Conservation (phyloP, 23 red algal species). For the Chondrus crispus region DNA sequence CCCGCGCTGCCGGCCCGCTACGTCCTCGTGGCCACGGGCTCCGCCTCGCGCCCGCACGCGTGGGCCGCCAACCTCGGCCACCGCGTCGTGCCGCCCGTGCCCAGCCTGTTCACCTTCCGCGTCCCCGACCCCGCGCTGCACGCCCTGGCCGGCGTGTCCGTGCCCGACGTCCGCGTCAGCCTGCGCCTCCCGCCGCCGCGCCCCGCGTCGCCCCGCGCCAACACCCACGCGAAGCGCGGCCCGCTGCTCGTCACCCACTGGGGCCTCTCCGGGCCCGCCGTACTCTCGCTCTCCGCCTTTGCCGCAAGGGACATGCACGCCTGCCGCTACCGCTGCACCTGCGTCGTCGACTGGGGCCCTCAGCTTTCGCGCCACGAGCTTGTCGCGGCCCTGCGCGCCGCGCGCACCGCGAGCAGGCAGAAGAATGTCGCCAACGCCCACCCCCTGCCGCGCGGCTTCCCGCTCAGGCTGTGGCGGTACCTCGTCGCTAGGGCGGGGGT, state of each 20-base stretch:
- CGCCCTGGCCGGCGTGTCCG: conserved; percentile 75
- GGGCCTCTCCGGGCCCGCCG: conserved; percentile 86
- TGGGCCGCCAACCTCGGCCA: conserved; percentile 72
- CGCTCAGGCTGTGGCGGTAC: conserved; percentile 69
- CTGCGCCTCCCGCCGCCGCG: not conserved
- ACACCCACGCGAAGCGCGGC: conserved; percentile 50
- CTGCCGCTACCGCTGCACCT: conserved; percentile 25
- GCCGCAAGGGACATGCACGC: conserved; percentile 67
- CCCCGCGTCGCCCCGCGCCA: not conserved
- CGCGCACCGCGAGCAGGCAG: not conserved
- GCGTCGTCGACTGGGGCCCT: conserved; percentile 71
- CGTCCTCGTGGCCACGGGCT: conserved; percentile 76
- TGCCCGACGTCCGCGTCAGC: conserved; percentile 42
- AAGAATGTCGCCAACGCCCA: conserved; percentile 38
- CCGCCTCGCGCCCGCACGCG: not conserved
- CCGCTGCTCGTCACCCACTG: conserved; percentile 86
- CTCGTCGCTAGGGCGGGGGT: conserved; percentile 9
- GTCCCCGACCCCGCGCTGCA: conserved; percentile 36
- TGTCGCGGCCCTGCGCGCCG: conserved; percentile 12
- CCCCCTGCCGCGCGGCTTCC: conserved; percentile 53
- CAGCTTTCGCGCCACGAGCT: not conserved
- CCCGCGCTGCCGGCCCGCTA: not conserved
- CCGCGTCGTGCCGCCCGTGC: conserved; percentile 51
- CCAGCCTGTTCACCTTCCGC: conserved; percentile 81
- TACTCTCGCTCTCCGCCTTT: conserved; percentile 80